phyloP scores from a whole-genome alignment of 352 stramenopile species.

The Pythium phragmiticola region DNA sequence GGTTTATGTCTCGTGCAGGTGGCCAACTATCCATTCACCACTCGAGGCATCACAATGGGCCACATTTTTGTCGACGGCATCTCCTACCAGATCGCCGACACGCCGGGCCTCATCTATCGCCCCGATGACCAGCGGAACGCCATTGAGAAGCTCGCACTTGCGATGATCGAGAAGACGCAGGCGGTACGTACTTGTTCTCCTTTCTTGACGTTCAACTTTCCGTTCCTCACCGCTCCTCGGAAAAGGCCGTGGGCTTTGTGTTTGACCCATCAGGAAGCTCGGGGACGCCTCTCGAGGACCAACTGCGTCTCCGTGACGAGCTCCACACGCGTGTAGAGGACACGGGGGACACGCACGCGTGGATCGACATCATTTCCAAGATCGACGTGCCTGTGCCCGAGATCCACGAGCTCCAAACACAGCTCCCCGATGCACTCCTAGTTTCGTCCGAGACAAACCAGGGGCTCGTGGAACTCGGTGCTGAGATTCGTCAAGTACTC shows the following conservation, averaged over 20 bases:
- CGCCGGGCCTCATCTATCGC: constrained; percentile 40
- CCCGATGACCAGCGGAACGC: constrained; percentile 38
- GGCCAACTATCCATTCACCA: constrained; percentile 88
- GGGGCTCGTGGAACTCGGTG: constrained; percentile 57
- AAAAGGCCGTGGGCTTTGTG: constrained; percentile 80
- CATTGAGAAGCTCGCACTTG: constrained; percentile 43
- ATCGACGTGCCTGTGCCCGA: constrained; percentile 62
- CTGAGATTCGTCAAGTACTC: constrained; percentile 52
- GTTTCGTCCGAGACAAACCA: constrained; percentile 82
- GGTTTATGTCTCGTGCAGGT: constrained; percentile 37
- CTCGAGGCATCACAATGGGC: constrained; percentile 83
- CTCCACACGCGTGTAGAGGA: constrained; percentile 47
- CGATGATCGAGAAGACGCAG: constrained; percentile 42
- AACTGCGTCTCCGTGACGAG: constrained; percentile 73
- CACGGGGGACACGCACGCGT: constrained; percentile 36
- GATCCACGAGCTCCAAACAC: constrained; percentile 33
- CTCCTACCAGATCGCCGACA: constrained; percentile 87
- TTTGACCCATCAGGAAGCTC: constrained; percentile 74
- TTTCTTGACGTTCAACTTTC: neutral
- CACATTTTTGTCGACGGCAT: constrained; percentile 84
- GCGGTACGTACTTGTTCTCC: constrained; percentile 23
- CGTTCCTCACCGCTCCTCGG: neutral
- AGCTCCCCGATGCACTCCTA: constrained; percentile 29
- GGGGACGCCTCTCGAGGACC: constrained; percentile 58
- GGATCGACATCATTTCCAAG: constrained; percentile 88